Conservation (phyloP, 192 early-diverging fungal species). For the Rhizoclosmatium sp. region DNA sequence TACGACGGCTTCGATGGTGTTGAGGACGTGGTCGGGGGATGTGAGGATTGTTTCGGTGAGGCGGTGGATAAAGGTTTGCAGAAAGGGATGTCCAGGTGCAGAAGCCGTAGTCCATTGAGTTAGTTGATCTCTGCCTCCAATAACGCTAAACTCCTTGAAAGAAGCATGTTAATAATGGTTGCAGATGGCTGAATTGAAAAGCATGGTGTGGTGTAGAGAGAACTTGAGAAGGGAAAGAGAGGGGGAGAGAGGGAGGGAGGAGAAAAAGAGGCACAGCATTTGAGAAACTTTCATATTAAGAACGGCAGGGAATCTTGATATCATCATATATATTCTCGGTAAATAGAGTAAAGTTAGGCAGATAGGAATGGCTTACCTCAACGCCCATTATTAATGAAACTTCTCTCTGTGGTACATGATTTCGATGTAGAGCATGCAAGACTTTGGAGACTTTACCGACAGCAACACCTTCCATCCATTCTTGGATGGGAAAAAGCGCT, state of each 20-base stretch:
- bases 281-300: background rate
- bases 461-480: conserved; percentile 26
- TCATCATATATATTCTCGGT: background rate
- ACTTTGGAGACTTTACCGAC: background rate
- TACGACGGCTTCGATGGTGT: conserved; percentile 10
- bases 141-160: background rate
- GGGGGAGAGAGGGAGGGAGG: too few relatives aligned
- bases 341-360: background rate
- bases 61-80: conserved; percentile 9
- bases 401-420: background rate
- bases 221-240: too few relatives aligned
- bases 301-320: background rate
- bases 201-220: too few relatives aligned
- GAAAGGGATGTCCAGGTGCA: conserved; percentile 33
- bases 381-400: conserved; percentile 28
- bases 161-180: background rate
- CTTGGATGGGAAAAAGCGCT: conserved; percentile 23
- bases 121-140: background rate
- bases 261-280: too few relatives aligned
- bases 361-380: conserved; percentile 10
- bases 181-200: too few relatives aligned
- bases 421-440: background rate
- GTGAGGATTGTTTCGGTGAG: conserved; percentile 10
- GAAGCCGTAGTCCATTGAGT: conserved; percentile 44
- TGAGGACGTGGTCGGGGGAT: background rate